These are phyloP conservation scores for Tremellales sp. DNA, from an alignment of 1,284 basidiomycete species.

Conservation along the genomic window DNA sequence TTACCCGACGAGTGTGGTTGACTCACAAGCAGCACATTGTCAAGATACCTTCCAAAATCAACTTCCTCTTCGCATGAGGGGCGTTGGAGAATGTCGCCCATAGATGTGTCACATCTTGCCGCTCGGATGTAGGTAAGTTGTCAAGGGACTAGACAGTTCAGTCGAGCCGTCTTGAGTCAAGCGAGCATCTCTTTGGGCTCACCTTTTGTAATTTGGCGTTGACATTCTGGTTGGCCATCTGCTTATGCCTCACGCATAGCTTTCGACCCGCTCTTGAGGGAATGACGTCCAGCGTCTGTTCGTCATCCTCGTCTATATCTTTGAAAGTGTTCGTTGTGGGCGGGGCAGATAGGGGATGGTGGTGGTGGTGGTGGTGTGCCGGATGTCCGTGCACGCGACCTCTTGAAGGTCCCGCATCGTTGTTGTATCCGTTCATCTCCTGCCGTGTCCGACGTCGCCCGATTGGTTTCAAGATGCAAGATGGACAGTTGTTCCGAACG, in stretches of 20 bases:
- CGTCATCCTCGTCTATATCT: conserved; percentile 3
- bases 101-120: conserved; percentile 83
- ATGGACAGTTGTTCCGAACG: no score
- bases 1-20: background rate
- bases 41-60: conserved; percentile 93
- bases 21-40: conserved; percentile 95
- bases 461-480: background rate
- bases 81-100: conserved; percentile 98
- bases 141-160: conserved; percentile 72
- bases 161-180: background rate
- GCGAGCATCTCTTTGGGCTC: conserved; percentile 36
- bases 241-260: conserved; percentile 63
- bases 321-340: conserved; percentile 12
- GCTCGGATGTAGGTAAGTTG: conserved; percentile 79
- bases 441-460: no score
- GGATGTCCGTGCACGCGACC: background rate
- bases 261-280: conserved; percentile 38
- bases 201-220: conserved; percentile 91
- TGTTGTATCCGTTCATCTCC: background rate
- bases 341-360: conserved; percentile 7
- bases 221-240: conserved; percentile 95
- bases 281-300: conserved; percentile 25
- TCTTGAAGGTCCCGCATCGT: background rate
- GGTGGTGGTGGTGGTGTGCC: no score
- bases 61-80: conserved; percentile 78